Base-by-base conservation (phyloP, 2,329 filamentous ascomycete species). In the Colletotrichum simmondsii region DNA sequence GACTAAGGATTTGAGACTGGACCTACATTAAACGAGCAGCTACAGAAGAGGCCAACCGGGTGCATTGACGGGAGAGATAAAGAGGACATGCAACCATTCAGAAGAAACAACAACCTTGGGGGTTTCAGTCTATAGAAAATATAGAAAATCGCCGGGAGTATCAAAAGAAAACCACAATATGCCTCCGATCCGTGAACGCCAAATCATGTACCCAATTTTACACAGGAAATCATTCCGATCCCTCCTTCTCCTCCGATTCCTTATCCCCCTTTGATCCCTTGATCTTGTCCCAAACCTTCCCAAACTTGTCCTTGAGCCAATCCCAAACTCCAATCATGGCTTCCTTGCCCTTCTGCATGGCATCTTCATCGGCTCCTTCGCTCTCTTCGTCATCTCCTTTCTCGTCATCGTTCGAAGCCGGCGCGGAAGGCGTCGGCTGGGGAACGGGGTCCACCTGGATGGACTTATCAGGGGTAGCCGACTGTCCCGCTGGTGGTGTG, bases 281-380 rank as follows among this genome's bases (percentile, higher is more conserved):
- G 22, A 88, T 80, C 76, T 87, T 86, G 49, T 82, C 80, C 87
- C 86, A 88, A 26, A 85, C 80, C 42, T 85, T 79, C 37, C 81
- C 82, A 14, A 89, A 77, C 73, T 88, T 85, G 46, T 83, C 85
- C 2, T 82, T 85, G 14, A 90, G 76, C 88, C 88, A 90, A 61
- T 87, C 81, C 86, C 87, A 89, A 42, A 86, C 82, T 5, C 80
- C 79, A 72, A 85, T 78, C 19, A 81, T 76, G 2, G 76, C 74
- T 6, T 77, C 73, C 24, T 76, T 76, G 32, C 78, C 71, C n/a
- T 80, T 78, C 42, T 81, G 78, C 1, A 80, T 75, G 6, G 79
- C 75, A 3, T 78, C 77, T 4, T 80, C 77, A 56, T 78, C 77
- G 5, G 77, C 70, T 5, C 72, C 68, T 2, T 76, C 22, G 78